Conservation (phyloP, 805 yeast species). For the Ogataea minuta region DNA sequence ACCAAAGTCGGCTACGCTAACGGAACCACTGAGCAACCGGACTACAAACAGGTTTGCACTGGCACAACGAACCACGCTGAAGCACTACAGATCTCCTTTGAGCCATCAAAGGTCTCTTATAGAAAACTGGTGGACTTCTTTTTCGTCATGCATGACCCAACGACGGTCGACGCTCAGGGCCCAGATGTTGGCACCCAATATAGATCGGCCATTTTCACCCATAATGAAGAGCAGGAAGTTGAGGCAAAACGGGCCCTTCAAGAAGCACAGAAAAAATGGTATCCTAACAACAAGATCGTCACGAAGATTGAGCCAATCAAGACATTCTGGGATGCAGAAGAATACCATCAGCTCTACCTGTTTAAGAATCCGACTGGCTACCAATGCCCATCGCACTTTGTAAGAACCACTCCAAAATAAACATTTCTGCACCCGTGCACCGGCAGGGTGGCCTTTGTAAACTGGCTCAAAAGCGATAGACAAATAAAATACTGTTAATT, state of each 20-base stretch:
- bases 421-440: slow-evolving; percentile 13
- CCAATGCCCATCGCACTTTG: slow-evolving; percentile 85
- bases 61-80: slow-evolving; percentile 83
- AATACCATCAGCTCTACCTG: slow-evolving; percentile 84
- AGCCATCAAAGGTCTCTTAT: slow-evolving; percentile 60
- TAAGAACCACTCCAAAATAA: slow-evolving; percentile 59
- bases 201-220: slow-evolving; percentile 76
- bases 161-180: slow-evolving; percentile 80
- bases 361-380: slow-evolving; percentile 81
- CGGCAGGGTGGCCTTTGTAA: slow-evolving; percentile 1
- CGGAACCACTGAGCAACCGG: slow-evolving; percentile 54
- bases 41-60: slow-evolving; percentile 70
- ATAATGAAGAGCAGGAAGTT: slow-evolving; percentile 46
- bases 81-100: slow-evolving; percentile 77
- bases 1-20: slow-evolving; percentile 89
- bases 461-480: slow-evolving; percentile 9
- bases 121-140: slow-evolving; percentile 75
- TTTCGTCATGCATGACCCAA: slow-evolving; percentile 93
- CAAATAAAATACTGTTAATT: slow-evolving; percentile 1
- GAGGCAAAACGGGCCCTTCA: slow-evolving; percentile 43
- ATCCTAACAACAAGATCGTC: slow-evolving; percentile 62
- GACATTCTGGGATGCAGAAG: slow-evolving; percentile 91
- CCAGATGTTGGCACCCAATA: slow-evolving; percentile 89
- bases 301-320: slow-evolving; percentile 68
- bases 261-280: slow-evolving; percentile 70